These are phyloP conservation scores for Penicillium sp. DNA, from an alignment of 2,329 filamentous ascomycete genomes.

Conservation along the genomic window DNA sequence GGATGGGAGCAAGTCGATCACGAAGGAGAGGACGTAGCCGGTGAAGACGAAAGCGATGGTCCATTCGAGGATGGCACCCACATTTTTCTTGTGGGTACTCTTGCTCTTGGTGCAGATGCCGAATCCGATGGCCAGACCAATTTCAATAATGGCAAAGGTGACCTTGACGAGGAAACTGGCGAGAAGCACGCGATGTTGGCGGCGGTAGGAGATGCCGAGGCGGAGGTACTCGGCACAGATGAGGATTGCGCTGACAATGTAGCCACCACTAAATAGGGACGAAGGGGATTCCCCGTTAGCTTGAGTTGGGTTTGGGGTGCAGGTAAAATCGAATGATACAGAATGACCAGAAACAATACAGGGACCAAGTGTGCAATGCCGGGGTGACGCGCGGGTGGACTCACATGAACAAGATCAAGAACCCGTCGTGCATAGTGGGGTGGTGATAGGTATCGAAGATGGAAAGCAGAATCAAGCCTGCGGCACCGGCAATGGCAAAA, in stretches of 20 bases:
- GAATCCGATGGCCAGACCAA: slow-evolving; percentile 64
- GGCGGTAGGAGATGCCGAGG: slow-evolving; percentile 69
- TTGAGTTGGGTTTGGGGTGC: too few species aligned
- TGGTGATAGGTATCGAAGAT: slow-evolving; percentile 79
- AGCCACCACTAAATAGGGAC: slow-evolving; percentile 51
- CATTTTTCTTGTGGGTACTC: slow-evolving; percentile 49
- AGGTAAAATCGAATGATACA: too few species aligned
- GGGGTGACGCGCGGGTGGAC: slow-evolving; percentile 2
- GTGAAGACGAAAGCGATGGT: slow-evolving; percentile 76
- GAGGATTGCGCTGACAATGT: slow-evolving; percentile 77
- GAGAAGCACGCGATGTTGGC: slow-evolving; percentile 63
- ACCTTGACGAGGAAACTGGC: slow-evolving; percentile 85
- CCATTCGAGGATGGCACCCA: slow-evolving; percentile 74
- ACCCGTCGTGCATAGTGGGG: slow-evolving; percentile 62
- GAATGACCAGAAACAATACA: too few species aligned
- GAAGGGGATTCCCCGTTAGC: background rate
- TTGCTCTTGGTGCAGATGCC: slow-evolving; percentile 46
- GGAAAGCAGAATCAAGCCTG: slow-evolving; percentile 72
- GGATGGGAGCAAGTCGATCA: slow-evolving; percentile 79
- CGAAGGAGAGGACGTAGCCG: slow-evolving; percentile 80
- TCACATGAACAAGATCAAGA: slow-evolving; percentile 73
- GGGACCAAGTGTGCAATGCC: too few species aligned
- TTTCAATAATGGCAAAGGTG: slow-evolving; percentile 72
- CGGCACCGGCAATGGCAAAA: slow-evolving; percentile 69
- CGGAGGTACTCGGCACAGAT: slow-evolving; percentile 87